Evolutionary conservation across 805 yeast genomes (phyloP), one percentile per base, ranked within the genome.

Genomic region (Yarrowia keelungensis): DNA sequence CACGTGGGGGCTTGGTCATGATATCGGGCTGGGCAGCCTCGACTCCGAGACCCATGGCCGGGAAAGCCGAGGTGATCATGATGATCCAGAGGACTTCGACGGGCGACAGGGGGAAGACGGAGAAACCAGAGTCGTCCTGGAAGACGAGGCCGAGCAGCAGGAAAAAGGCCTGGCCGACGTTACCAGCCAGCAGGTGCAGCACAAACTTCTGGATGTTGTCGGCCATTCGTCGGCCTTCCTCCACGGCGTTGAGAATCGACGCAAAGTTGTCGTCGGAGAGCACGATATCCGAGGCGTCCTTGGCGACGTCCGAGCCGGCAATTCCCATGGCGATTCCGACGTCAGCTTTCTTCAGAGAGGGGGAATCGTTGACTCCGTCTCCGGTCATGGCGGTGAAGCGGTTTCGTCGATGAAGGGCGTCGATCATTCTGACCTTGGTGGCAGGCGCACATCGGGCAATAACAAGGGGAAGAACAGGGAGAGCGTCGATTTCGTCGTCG

Each of bases 281-380:
- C 16, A 89, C 90, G 76, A 89, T 88, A 76, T 89, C 94, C 54
- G 90, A 83, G 7, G 92, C 92, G 76, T 89, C 91, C 76, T 89
- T 89, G n/a, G 94, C 94, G 49, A 89, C 94, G 79, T 89, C 94
- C 12, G 91, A 87, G 5, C 94, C 94, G 70, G 88, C 85, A 79
- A 86, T 81, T 58, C 94, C 94, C 94, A 89, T 89, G 11, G 94
- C 92, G 76, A 89, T 89, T 72, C 94, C 94, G 69, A 89, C 91
- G 77, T 89, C 92, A 3, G 94, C 89, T 71, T 82, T 86, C 76
- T 89, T 89, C 78, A 89, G 80, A 43, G 90, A 85, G 35, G 94
- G 94, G 1, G 92, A 88, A 75, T 89, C 94, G 76, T 89, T 89
- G 54, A 89, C 93, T 71, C 94, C 94, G 76, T 89, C 94, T 71